Evolutionary conservation across 108 stramenopile genomes (phyloP), one percentile per base, ranked within the genome.

Genomic region (Licmophora abbreviata): DNA sequence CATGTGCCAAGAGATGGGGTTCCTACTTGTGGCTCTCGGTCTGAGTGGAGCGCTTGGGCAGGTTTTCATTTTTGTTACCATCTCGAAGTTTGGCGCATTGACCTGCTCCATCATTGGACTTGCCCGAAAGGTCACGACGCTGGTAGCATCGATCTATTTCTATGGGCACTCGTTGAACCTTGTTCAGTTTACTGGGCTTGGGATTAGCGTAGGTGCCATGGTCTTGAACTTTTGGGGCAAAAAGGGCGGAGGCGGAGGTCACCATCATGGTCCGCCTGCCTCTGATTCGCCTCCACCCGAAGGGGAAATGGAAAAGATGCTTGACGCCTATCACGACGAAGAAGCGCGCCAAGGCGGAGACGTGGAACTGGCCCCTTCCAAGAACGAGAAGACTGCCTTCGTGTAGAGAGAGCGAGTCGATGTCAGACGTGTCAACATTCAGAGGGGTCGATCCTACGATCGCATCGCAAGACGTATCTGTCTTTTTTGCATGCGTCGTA

Each of bases 61-160:
- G 72, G 97, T 97, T 27, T 98, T 98, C 58, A 82, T 82, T 52
- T 80, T 80, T 66, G 92, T 98, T 4, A 98, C 97, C 0, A 98
- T 98, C 63, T 72, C 93, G 58, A 94, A 98, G 51, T 98, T 98
- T 63, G 97, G 97, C 15, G 97, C 97, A 0, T 68, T 98, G 30
- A 96, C 93, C 8, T 98, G 97, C 58, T 74, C 83, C 15, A 93
- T 98, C 54, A 98, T 98, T 57, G 97, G 97, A 24, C 52, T 98
- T 30, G 88, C 86, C 21, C 63, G 97, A 43, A 98, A 98, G 66
- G 90, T 98, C 34, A 79, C 95, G 1, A 96, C 95, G 6, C 66
- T 98, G 45, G 76, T 95, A 29, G 88, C 91, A 33, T 88, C 85
- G 33, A 94, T 98, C 38, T 82, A 92, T 60, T 89, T 96, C 67